phyloP scores from a whole-genome alignment of 805 yeast genomes.

The Metschnikowia shivogae region DNA sequence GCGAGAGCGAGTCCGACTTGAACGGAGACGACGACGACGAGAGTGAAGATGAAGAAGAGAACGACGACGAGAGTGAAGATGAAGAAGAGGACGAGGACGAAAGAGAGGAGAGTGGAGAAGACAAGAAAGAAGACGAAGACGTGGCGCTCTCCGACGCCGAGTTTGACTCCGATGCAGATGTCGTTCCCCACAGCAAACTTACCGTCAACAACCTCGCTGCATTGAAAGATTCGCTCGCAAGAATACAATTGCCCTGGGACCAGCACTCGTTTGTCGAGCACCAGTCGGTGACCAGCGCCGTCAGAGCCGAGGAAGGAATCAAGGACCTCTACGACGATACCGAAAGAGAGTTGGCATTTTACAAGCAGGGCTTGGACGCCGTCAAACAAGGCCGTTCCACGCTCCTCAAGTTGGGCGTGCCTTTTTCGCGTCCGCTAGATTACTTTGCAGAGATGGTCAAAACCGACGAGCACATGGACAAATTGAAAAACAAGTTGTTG shows the following conservation, averaged over 20 bases:
- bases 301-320: conserved; percentile 59
- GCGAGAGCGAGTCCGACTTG: conserved; percentile 46
- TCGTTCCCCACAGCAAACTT: conserved; percentile 85
- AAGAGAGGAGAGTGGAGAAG: conserved; percentile 45
- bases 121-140: conserved; percentile 66
- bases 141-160: conserved; percentile 88
- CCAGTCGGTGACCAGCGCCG: conserved; percentile 62
- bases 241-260: conserved; percentile 61
- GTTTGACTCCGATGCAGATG: conserved; percentile 89
- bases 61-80: conserved; percentile 27
- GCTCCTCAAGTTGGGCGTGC: conserved; percentile 65
- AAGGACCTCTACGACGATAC: conserved; percentile 93
- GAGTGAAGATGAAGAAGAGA: conserved; percentile 6
- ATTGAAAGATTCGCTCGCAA: conserved; percentile 59
- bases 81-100: conserved; percentile 36
- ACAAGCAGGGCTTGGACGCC: conserved; percentile 88
- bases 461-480: conserved; percentile 97
- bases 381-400: conserved; percentile 67
- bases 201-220: conserved; percentile 90
- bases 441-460: conserved; percentile 99
- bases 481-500: conserved; percentile 73
- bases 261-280: conserved; percentile 79
- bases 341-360: conserved; percentile 91
- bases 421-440: conserved; percentile 90
- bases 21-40: conserved; percentile 30